A percentile compares a stretch with the other conserved stretches of the same genome.
Evolutionary conservation across 1,284 basidiomycete species (phyloP).

Genomic region (Ustilago xerochloae): DNA sequence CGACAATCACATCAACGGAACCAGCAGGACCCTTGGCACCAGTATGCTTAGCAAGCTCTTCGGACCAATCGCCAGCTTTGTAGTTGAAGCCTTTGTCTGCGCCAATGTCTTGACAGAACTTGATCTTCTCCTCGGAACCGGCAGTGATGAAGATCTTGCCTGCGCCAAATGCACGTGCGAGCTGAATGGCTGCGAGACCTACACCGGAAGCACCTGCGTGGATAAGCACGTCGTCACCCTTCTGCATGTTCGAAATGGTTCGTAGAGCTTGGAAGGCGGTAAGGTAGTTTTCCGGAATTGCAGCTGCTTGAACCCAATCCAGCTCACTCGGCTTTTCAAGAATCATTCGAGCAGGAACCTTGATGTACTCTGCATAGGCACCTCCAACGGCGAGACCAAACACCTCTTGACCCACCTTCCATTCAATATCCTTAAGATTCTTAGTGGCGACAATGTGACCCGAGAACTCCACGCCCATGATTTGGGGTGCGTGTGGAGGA

Average conservation of each 20-base stretch:
- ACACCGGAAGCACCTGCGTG: slow-evolving; percentile 81
- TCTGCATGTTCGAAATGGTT: slow-evolving; percentile 61
- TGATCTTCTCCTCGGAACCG: slow-evolving; percentile 84
- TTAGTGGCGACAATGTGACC: slow-evolving; percentile 71
- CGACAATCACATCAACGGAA: slow-evolving; percentile 83
- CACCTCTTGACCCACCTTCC: slow-evolving; percentile 83
- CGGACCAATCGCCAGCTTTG: slow-evolving; percentile 82
- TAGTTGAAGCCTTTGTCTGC: slow-evolving; percentile 84
- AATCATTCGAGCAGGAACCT: slow-evolving; percentile 76
- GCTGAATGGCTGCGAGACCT: slow-evolving; percentile 88
- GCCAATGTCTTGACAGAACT: slow-evolving; percentile 76
- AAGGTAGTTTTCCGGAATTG: slow-evolving; percentile 63
- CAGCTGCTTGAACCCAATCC: slow-evolving; percentile 78
- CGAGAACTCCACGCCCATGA: slow-evolving; percentile 92
- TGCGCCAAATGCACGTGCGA: slow-evolving; percentile 80
- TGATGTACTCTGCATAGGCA: slow-evolving; percentile 90
- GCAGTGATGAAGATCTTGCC: slow-evolving; percentile 74
- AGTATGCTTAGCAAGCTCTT: slow-evolving; percentile 70
- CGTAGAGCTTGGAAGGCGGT: slow-evolving; percentile 65
- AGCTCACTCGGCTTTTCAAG: slow-evolving; percentile 81
- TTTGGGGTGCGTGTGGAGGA: slow-evolving; percentile 79
- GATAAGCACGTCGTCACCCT: slow-evolving; percentile 83
- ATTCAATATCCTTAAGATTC: slow-evolving; percentile 24
- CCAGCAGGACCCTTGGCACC: slow-evolving; percentile 41
- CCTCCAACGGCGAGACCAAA: slow-evolving; percentile 80